These are phyloP conservation scores for Imleria badia DNA, from an alignment of 768 basidiomycete genomes.

Conservation along the genomic window DNA sequence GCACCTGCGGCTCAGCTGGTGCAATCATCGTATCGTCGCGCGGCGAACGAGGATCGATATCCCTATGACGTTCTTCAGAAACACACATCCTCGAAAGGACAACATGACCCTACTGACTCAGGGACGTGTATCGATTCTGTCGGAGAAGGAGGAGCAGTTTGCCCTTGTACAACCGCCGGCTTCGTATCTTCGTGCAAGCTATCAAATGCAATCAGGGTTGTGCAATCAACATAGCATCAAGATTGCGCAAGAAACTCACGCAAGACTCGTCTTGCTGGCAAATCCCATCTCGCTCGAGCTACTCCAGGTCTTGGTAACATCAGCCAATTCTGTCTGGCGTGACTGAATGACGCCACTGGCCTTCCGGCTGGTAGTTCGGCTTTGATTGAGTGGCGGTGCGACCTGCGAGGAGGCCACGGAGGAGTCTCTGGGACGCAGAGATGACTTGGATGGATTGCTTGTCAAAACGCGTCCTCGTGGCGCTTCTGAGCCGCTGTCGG, in stretches of 20 bases:
- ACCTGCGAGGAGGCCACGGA: slow-evolving; percentile 28
- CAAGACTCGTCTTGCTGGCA: slow-evolving; percentile 11
- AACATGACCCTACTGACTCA: slow-evolving; percentile 21
- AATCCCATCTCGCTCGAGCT: slow-evolving; percentile 26
- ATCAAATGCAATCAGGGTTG: background rate
- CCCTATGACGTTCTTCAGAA: slow-evolving; percentile 7
- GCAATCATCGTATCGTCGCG: slow-evolving; percentile 29
- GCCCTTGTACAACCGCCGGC: slow-evolving; percentile 3
- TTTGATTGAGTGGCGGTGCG: slow-evolving; percentile 11
- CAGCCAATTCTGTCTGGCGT: slow-evolving; percentile 31
- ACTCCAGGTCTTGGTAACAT: slow-evolving; percentile 35
- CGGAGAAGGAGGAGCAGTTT: slow-evolving; percentile 22
- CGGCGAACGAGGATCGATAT: slow-evolving; percentile 32
- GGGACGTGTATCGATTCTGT: slow-evolving; percentile 31
- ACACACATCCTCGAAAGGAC: background rate
- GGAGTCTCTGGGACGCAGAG: slow-evolving; percentile 23
- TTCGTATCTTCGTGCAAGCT: slow-evolving; percentile 28
- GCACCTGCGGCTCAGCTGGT: slow-evolving; percentile 27
- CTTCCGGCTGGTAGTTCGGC: slow-evolving; percentile 27
- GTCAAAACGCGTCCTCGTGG: slow-evolving; percentile 19
- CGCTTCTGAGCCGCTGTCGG: slow-evolving; percentile 21
- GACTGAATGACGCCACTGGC: slow-evolving; percentile 23
- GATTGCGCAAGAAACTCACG: slow-evolving; percentile 15
- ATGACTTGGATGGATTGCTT: slow-evolving; percentile 24
- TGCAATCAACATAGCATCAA: background rate